phyloP scores from a whole-genome alignment of 2,329 filamentous ascomycete genomes.

The Verruconis gallopava region DNA sequence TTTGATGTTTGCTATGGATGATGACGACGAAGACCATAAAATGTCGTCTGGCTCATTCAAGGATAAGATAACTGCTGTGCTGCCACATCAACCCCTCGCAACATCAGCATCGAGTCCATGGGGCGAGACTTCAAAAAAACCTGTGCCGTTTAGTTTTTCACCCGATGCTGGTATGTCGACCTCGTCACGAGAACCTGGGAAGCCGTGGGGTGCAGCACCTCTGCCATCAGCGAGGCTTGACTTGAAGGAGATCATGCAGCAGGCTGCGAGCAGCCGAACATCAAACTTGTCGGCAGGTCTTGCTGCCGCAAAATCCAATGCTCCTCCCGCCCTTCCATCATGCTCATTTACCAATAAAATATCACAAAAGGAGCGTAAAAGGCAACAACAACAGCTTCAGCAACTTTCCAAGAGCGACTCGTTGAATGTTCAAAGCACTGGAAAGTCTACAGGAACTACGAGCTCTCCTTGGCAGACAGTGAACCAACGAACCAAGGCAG shows the following conservation, averaged over 20 bases:
- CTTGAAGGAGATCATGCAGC: slow-evolving; percentile 63
- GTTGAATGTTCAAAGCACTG: slow-evolving; percentile 14
- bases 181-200: slow-evolving; percentile 16
- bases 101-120: background rate
- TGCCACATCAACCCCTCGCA: background rate
- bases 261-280: slow-evolving; percentile 37
- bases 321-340: slow-evolving; percentile 18
- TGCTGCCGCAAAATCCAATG: slow-evolving; percentile 30
- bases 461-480: slow-evolving; percentile 55
- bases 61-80: background rate
- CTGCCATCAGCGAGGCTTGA: slow-evolving; percentile 53
- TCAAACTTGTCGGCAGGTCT: slow-evolving; percentile 42
- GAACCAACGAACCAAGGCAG: slow-evolving; percentile 33
- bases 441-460: slow-evolving; percentile 23
- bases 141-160: background rate
- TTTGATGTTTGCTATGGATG: slow-evolving; percentile 91
- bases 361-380: slow-evolving; percentile 88
- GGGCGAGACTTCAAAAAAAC: background rate
- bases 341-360: slow-evolving; percentile 44
- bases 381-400: slow-evolving; percentile 39
- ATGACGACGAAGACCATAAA: slow-evolving; percentile 36
- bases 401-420: slow-evolving; percentile 15
- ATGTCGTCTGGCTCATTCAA: background rate
- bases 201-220: slow-evolving; percentile 41
- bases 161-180: background rate